These are phyloP conservation scores for Phytophthora hybrid DNA, from an alignment of 352 stramenopile genomes.

Conservation along the genomic window DNA sequence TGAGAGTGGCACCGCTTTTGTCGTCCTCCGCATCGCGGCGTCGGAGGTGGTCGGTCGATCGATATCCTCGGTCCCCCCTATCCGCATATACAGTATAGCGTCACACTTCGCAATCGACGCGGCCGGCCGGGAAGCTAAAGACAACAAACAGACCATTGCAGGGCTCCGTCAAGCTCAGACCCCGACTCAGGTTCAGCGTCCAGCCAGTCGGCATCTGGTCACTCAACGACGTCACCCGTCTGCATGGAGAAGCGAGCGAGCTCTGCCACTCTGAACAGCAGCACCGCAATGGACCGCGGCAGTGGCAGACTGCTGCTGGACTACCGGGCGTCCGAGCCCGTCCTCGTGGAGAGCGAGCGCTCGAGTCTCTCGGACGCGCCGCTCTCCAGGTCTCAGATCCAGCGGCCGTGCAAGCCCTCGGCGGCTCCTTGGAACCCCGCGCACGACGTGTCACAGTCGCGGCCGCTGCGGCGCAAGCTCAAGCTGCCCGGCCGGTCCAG, in stretches of 20 bases:
- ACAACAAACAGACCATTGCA: background rate
- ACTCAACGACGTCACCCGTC: background rate
- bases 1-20: conserved; percentile 17
- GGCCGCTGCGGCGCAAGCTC: conserved; percentile 35
- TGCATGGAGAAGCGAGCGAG: conserved; percentile 31
- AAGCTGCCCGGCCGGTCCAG: conserved; percentile 36
- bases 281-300: conserved; percentile 31
- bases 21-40: conserved; percentile 33
- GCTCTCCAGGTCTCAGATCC: conserved; percentile 39
- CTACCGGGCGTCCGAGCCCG: conserved; percentile 45
- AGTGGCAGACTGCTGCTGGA: conserved; percentile 27
- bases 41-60: conserved; percentile 10
- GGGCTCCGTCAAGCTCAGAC: background rate
- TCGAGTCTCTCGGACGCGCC: conserved; percentile 37
- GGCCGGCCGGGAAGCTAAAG: conserved; percentile 9
- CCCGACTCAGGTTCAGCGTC: background rate
- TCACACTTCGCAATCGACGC: conserved; percentile 43
- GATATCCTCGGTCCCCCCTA: conserved; percentile 17
- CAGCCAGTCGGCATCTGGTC: background rate
- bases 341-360: conserved; percentile 39
- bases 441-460: conserved; percentile 6
- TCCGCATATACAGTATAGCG: background rate
- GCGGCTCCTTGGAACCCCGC: conserved; percentile 25
- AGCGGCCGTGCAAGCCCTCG: conserved; percentile 30
- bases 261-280: conserved; percentile 28